Base-by-base conservation (phyloP, 2,329 filamentous ascomycete genomes). In the Cladobotryum mycophilum region DNA sequence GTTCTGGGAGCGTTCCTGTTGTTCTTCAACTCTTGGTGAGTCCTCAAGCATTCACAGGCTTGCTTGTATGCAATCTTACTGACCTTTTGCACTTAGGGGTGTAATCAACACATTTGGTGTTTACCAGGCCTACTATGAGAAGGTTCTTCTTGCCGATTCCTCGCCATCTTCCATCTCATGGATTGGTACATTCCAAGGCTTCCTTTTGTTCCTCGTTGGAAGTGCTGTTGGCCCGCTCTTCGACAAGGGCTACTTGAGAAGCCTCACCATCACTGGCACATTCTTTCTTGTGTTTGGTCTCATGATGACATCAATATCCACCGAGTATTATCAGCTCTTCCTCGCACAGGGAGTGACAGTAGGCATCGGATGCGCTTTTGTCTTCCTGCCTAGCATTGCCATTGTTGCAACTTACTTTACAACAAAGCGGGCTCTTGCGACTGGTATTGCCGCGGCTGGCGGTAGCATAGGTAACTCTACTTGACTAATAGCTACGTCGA, bases 61-160 rank as follows among this genome's bases (percentile, higher is more conserved):
- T 38, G 36, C 12, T 38, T n/a, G 14, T 7, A n/a, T 12, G 36
- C 14, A 17, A 38, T 12, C 13, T 11, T 2, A 38, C 36, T 38
- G 17, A 15, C 15, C 38, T 18, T 15, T 18, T 14, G 12, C 13
- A 12, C 11, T 5, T 15, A 41, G 38, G 38, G 67, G 69, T 2
- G 58, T 71, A 3, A 49, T 67, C 34, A 68, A 61, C 51, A 58
- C 74, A 6, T 82, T 79, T 50, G 76, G 76, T 6, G 72, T 76
- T 2, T 83, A 77, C 55, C 77, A 82, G 56, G 73, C 73, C 2
- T 79, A 80, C 64, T 82, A 82, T 56, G 60, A 67, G 47, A 67
- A 64, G 34, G 69, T 63, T 9, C 62, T 43, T 15, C 45, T 59
- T 8, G 54, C 49, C 3, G 8, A 48, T 65, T 67, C 55, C 55